Base-by-base conservation (phyloP, 768 basidiomycete species). In the Leccinellum rugosiceps region DNA sequence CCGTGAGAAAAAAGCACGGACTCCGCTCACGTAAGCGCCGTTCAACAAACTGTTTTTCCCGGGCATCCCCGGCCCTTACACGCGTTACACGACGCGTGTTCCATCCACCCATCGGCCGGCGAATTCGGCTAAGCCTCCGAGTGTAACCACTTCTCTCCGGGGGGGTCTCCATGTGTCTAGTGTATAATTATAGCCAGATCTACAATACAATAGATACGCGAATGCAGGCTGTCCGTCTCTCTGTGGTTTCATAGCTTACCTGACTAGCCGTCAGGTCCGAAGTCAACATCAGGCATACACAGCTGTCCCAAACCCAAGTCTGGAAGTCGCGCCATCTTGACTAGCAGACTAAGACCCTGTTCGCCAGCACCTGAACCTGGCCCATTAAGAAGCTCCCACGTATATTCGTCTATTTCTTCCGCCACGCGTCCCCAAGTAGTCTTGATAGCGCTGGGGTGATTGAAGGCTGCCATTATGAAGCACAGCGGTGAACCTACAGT, bases 271-370 rank as follows among this genome's bases (percentile, higher is more conserved):
- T 60, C 65, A 23, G 58, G 56, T 30, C 58, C 72, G 17, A 72
- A 65, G 50, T 73, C 63, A 14, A 72, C 46, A 8, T 67, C 72
- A 30, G 71, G 71, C 14, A 73, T 47, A 60, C 71, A 72, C 4
- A 91, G 66, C 69, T 90, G 87, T 21, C 78, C 86, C 13, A 92
- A 76, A 0, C 88, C 90, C 57, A 91, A 73, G 71, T 92, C 89
- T 57, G 83, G 78, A 38, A 90, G 73, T 47, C 90, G 77, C 21
- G 88, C 86, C 89, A 92, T 90, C 66, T 82, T 84, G 46, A 91
- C 79, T 9, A 91, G 70, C 80, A 90, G 78, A 21, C 84, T 77
- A 28, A 92, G 74, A 14, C 75, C 76, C 6, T 73, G 67, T 49
- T 77, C 75, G 4, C 75, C 70, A 23, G 61, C 56, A 9, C 65